phyloP scores from a whole-genome alignment of 768 basidiomycete species.

The Boletus eberwhitei region DNA sequence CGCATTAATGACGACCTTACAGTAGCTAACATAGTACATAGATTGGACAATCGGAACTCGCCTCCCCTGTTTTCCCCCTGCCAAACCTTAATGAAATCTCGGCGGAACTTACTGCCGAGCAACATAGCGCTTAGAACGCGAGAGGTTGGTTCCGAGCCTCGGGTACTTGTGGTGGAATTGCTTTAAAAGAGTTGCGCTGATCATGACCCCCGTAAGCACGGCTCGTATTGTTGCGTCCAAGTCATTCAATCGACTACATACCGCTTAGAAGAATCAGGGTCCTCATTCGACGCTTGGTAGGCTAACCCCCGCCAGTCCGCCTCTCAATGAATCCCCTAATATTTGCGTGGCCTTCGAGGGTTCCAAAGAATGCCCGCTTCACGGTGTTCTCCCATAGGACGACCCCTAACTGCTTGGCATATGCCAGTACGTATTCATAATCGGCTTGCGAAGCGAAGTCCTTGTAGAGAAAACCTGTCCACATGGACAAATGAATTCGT shows the following conservation, averaged over 20 bases:
- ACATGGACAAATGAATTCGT: conserved; percentile 4
- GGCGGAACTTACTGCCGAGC: conserved; percentile 3
- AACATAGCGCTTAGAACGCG: conserved; percentile 2
- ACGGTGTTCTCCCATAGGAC: conserved; percentile 78
- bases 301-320: conserved; percentile 44
- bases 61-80: not conserved
- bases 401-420: conserved; percentile 78
- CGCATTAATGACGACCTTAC: conserved; percentile 12
- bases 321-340: conserved; percentile 80
- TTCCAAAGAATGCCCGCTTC: conserved; percentile 82
- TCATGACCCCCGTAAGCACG: conserved; percentile 8
- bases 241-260: conserved; percentile 5
- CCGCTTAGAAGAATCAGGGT: conserved; percentile 1
- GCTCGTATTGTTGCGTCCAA: not conserved
- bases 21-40: conserved; percentile 9
- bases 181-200: conserved; percentile 6
- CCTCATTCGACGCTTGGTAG: not conserved
- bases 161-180: not conserved
- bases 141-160: conserved; percentile 16
- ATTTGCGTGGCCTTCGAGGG: conserved; percentile 70
- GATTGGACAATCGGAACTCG: not conserved
- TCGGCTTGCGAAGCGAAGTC: conserved; percentile 84
- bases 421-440: conserved; percentile 82
- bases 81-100: not conserved
- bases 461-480: conserved; percentile 80